Conservation (phyloP, 345 rosid species). For the Eucalyptus marginata region DNA sequence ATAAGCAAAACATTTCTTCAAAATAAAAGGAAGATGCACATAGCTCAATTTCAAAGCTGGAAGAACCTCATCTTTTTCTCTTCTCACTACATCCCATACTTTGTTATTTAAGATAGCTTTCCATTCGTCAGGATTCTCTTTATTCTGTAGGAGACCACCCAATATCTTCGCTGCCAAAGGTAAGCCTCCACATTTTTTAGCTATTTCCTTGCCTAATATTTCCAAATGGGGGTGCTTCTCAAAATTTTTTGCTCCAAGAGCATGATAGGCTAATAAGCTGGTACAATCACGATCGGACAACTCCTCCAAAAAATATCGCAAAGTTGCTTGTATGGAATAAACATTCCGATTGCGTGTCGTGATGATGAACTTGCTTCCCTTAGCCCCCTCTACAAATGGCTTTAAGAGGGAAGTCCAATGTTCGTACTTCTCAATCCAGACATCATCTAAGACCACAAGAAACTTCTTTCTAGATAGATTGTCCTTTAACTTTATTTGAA, state of each 20-base stretch:
- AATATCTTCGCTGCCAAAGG: not conserved
- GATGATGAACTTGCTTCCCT: not conserved
- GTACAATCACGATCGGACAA: not conserved
- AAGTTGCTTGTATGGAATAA: rapidly evolving
- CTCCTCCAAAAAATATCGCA: rapidly evolving
- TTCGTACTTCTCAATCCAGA: not conserved
- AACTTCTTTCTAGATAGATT: rapidly evolving
- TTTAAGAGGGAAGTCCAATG: not conserved
- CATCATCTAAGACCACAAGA: not conserved
- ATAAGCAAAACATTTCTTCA: too few species aligned
- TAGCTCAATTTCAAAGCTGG: too few species aligned
- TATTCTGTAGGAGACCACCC: not conserved
- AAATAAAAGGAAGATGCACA: too few species aligned
- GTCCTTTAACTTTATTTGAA: not conserved
- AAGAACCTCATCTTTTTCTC: too few species aligned
- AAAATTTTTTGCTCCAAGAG: too few species aligned
- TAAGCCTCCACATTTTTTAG: not conserved
- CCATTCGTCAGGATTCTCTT: not conserved
- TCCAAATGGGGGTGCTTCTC: rapidly evolving
- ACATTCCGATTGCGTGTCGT: rapidly evolving
- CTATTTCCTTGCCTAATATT: too few species aligned
- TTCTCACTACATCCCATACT: rapidly evolving
- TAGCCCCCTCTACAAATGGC: not conserved
- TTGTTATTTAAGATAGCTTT: not conserved
- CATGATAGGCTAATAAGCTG: not conserved